A percentile compares a stretch with the other conserved stretches of the same genome.
These are phyloP conservation scores for Parietaria judaica DNA, from an alignment of 306 rosid species.

Conservation along the genomic window DNA sequence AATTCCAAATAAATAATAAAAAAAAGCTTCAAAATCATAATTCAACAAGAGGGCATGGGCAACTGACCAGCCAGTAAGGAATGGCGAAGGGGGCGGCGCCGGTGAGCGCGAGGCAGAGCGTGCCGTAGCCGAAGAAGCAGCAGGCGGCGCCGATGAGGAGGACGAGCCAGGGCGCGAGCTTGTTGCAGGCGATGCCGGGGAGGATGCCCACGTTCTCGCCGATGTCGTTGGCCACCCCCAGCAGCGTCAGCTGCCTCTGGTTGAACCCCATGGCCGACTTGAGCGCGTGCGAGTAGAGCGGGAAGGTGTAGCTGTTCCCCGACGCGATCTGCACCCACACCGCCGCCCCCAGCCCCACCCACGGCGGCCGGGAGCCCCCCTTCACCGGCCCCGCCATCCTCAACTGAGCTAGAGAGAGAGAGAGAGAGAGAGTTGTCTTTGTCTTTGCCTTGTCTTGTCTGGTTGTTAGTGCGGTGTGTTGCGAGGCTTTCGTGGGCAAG, in stretches of 20 bases:
- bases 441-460: too few relatives aligned
- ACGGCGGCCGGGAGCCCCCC: slow-evolving; percentile 67
- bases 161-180: slow-evolving; percentile 65
- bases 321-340: slow-evolving; percentile 69
- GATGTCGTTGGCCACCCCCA: slow-evolving; percentile 73
- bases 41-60: too few relatives aligned
- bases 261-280: slow-evolving; percentile 63
- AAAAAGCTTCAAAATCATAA: too few relatives aligned
- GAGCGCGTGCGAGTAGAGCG: slow-evolving; percentile 62
- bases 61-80: slow-evolving; percentile 56
- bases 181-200: slow-evolving; percentile 67
- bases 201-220: slow-evolving; percentile 77
- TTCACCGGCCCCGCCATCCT: slow-evolving; percentile 35
- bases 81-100: slow-evolving; percentile 24
- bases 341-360: slow-evolving; percentile 79
- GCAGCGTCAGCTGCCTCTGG: slow-evolving; percentile 56
- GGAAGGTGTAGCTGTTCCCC: slow-evolving; percentile 49
- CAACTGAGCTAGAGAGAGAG: background rate
- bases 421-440: too few relatives aligned
- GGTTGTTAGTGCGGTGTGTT: too few relatives aligned
- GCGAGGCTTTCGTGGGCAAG: too few relatives aligned
- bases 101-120: slow-evolving; percentile 51
- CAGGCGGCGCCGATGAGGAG: slow-evolving; percentile 46
- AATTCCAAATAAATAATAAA: too few relatives aligned
- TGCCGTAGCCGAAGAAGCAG: slow-evolving; percentile 57